These are phyloP conservation scores for Stephania yunnanensis DNA, from an alignment of 164 flowering plant species.

Conservation along the genomic window DNA sequence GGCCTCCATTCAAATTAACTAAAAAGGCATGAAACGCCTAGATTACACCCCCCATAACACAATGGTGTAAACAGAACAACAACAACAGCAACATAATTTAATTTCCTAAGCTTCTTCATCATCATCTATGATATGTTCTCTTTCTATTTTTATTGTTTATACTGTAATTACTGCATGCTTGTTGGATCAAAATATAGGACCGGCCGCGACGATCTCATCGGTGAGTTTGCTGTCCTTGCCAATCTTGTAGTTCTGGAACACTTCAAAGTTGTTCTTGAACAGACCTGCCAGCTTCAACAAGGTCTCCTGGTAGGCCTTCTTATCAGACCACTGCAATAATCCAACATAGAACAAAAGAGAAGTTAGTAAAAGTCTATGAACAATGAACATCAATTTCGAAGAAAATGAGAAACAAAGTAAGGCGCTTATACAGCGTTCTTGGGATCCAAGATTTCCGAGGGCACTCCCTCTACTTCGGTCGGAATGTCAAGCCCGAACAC, in stretches of 20 bases:
- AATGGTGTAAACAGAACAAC: background rate
- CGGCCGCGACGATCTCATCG: conserved; percentile 89
- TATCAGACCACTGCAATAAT: conserved; percentile 70
- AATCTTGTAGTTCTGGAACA: conserved; percentile 66
- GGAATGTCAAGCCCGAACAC: conserved; percentile 95
- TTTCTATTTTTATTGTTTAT: background rate
- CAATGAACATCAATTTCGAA: background rate
- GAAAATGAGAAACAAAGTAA: background rate
- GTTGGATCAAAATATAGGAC: conserved; percentile 55
- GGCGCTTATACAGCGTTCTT: conserved; percentile 64
- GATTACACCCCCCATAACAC: background rate
- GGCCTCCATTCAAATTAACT: background rate
- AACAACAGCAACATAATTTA: background rate
- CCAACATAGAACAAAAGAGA: background rate
- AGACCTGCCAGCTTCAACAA: conserved; percentile 76
- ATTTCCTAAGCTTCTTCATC: background rate
- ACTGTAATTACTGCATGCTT: background rate
- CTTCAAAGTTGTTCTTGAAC: conserved; percentile 85
- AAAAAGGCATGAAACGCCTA: background rate
- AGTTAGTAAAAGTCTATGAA: background rate
- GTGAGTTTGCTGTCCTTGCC: conserved; percentile 69
- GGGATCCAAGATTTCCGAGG: conserved; percentile 84
- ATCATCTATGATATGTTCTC: background rate
- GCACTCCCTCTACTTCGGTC: conserved; percentile 74
- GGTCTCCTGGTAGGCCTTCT: conserved; percentile 63